Base-by-base conservation (phyloP, 257 asterid species). In the Vinca minor region DNA sequence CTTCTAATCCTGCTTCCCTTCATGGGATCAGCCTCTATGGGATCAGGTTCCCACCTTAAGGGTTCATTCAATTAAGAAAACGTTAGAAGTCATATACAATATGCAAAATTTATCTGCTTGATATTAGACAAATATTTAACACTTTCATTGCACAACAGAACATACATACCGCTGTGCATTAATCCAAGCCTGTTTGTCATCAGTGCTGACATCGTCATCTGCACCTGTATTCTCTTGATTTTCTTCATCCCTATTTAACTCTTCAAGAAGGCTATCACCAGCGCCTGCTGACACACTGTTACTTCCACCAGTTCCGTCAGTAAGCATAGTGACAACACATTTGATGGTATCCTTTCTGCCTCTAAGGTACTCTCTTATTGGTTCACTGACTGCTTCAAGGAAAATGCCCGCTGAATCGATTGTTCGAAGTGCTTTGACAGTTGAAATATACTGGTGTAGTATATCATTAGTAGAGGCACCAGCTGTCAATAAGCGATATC, bases 401-500 rank as follows among this genome's bases (percentile, higher is more conserved):
- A 92, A 92, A 21, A 89, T 85, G 38, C 98, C 98, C 23, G 97
- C 96, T 63, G 98, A 95, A 70, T 92, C 98, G 72, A 92, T 89
- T 59, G 98, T 85, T 69, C 96, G 85, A 77, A 92, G 98, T 75
- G 98, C 98, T 74, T 87, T 92, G 63, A 92, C 85, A 49, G 98
- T 92, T 45, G 95, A 92, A 76, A 92, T 86, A 69, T 92, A 92
- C 70, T 92, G 98, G 73, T 79, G 95, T 62, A 92, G 74, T 76
- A 92, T 92, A 71, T 92, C 98, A 69, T 90, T 84, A 62, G 98
- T 92, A 56, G 98, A 92, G 69, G 98, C 98, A 67, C 98, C 98
- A 62, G 98, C 98, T 38, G 97, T 92, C 31, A 92, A 83, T 74
- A 92, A 78, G 41, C 98, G 92, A 72, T 92, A 89, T 73, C 84